Evolutionary conservation across 179 eudicot species (phyloP).

Genomic region (Amaranthus tricolor): DNA sequence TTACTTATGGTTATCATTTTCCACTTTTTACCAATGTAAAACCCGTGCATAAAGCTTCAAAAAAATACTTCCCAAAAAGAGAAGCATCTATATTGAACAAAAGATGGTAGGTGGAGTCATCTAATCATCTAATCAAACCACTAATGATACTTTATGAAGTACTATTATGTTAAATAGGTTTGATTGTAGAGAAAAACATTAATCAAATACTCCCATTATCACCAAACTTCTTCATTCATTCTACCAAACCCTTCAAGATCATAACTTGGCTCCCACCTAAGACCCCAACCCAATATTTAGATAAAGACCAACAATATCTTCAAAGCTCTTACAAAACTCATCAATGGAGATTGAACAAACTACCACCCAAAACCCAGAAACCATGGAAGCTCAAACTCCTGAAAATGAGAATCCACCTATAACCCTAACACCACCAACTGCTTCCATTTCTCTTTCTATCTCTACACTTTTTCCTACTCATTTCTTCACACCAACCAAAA

Average conservation of each 20-base stretch:
- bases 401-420: conserved; percentile 19
- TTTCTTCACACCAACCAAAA: conserved; percentile 39
- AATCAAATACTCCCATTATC: background rate
- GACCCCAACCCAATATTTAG: background rate
- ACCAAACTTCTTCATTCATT: conserved; percentile 2
- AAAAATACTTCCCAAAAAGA: too few relatives aligned
- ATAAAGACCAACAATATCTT: background rate
- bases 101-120: too few relatives aligned
- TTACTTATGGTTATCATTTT: too few relatives aligned
- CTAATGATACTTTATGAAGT: too few relatives aligned
- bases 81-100: too few relatives aligned
- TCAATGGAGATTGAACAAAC: conserved; percentile 25
- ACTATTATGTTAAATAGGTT: too few relatives aligned
- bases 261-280: background rate
- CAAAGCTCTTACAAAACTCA: conserved; percentile 3
- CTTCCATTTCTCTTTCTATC: conserved; percentile 76
- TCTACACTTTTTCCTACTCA: conserved; percentile 57
- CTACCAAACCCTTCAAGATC: background rate
- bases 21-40: too few relatives aligned
- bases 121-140: too few relatives aligned
- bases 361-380: conserved; percentile 19
- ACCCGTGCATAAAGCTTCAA: too few relatives aligned
- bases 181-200: too few relatives aligned
- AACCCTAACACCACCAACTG: conserved; percentile 34
- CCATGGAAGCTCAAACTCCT: conserved; percentile 27